Base-by-base conservation (phyloP, 1,284 basidiomycete species). In the Athelia psychrophila region DNA sequence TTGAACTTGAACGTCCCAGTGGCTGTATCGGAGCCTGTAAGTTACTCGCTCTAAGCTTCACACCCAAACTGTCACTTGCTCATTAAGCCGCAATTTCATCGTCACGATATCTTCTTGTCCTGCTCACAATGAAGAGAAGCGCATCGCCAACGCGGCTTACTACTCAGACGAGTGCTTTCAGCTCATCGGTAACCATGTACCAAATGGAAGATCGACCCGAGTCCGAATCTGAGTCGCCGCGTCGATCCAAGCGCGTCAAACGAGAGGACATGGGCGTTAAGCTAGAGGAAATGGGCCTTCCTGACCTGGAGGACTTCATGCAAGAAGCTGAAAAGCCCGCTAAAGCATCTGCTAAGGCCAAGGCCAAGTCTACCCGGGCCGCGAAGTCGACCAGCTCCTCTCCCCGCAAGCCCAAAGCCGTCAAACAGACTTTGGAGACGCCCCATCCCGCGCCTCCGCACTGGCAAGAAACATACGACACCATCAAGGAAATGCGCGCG, bases 401-500 rank as follows among this genome's bases (percentile, higher is more conserved):
- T 49, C 75, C 66, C 18, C 67, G 64, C 48, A 82, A 78, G 56
- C 61, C 10, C 63, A 59, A 44, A 20, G 13, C 67, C 0, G 78
- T 88, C 19, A 77, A 75, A 48, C 78, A 83, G 50, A 66, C 76
- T 2, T 68, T 93, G 35, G 80, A 71, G 1, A 77, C 73, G 2
- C 87, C 92, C 0, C 92, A 94, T 63, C 84, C 89, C 0, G 77
- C 84, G 1, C 93, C 93, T 4, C 64, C 72, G 25, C 70, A 70
- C 42, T 96, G 94, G 94, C 72, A 73, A 48, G 84, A 91, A 54
- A 80, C 81, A 15, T 96, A 94, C 61, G 77, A 80, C 35, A 71
- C 81, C 1, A 94, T 97, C 49, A 83, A 86, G 61, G 76, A 79
- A 48, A 95, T 95, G 90, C 78, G 93, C 6, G 73, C 81, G 20